Evolutionary conservation across 208 protist genomes (phyloP), one percentile per base, ranked within the genome.

Genomic region (Trypanosoma scelopori): DNA sequence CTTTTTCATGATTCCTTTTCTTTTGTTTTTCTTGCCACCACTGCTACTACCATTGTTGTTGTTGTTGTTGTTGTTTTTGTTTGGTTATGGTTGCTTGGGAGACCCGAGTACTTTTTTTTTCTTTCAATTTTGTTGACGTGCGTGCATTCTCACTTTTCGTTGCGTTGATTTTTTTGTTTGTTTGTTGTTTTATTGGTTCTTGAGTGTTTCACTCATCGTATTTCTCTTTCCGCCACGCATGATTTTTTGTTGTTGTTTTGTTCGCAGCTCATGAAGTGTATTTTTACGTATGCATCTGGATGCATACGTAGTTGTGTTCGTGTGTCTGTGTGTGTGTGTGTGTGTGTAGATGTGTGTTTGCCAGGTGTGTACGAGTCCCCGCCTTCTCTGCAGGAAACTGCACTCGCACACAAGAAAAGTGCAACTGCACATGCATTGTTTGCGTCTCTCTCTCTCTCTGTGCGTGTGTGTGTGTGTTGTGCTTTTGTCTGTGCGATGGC

Each of bases 1-100:
- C 23, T 64, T 69, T 69, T 46, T 69, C 58, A 37, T 56, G 7
- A 22, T 6, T 32, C n/a, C 30, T 11, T 41, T 72, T 73, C 57
- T 42, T 9, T 59, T 68, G 39, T 69, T 64, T 43, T 30, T 45
- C 22, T 23, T 64, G 27, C 18, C 23, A 64, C 32, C 9, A 37
- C 32, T 37, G 32, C 9, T 37, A 37, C 32, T 37, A 11, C 9
- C 32, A 37, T 9, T 37, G 9, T 9, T 9, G 32, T 9, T 37
- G 32, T 9, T 37, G 32, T 37, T 37, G 5, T 37, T 37, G 32
- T 9, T 37, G 32, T 37, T 37, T 37, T 37, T 37, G 32, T 37
- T 37, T 37, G 32, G 30, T 71, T 49, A 42, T 37, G 22, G 22
- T 20, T 23, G 7, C 18, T 23, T 5, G 22, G 46, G 15, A 39